Base-by-base conservation (phyloP, 306 rosid species). In the Datisca glomerata region DNA sequence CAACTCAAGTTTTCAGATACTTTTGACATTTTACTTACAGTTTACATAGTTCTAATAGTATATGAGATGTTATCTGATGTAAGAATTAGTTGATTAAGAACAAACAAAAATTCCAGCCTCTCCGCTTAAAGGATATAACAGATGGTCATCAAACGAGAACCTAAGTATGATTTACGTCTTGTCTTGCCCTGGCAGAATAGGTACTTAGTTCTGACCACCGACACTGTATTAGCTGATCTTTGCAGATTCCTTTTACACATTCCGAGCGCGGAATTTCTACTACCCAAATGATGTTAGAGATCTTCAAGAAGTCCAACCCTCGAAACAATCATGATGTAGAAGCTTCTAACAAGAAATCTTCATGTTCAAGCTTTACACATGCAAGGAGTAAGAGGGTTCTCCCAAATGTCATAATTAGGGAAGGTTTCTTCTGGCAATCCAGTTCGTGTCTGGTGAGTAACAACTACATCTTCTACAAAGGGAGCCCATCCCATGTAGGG, bases 401-500 rank as follows among this genome's bases (percentile, higher is more conserved):
- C 96, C 96, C 96, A 85, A 18, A 85, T 72, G 69, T 85, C 96
- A 20, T 85, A 85, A 75, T 85, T 81, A 4, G 96, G 96, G 55
- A 85, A 85, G 60, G 96, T 85, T 47, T 63, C 96, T 74, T 85
- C 96, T 0, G 96, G 96, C 66, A 85, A 68, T 38, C 93, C 96
- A 8, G 93, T 78, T 3, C 96, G 72, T 2, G 96, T 80, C 62
- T 77, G 91, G 61, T 85, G 96, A 43, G 96, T 81, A 23, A 75
- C 72, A 18, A 81, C 78, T 12, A 84, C 98, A 24, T 89, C 98
- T 64, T 89, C 95, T 12, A 79, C 95, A 45, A 89, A 89, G 51
- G 81, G 49, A 2, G 98, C 91, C 95, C 98, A 89, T 2, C 95
- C 95, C 95, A 89, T 84, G 74, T 84, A 89, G 6, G 98, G 98